Evolutionary conservation across 1,284 basidiomycete species (phyloP).

Genomic region (Marasmius tenuissimus): DNA sequence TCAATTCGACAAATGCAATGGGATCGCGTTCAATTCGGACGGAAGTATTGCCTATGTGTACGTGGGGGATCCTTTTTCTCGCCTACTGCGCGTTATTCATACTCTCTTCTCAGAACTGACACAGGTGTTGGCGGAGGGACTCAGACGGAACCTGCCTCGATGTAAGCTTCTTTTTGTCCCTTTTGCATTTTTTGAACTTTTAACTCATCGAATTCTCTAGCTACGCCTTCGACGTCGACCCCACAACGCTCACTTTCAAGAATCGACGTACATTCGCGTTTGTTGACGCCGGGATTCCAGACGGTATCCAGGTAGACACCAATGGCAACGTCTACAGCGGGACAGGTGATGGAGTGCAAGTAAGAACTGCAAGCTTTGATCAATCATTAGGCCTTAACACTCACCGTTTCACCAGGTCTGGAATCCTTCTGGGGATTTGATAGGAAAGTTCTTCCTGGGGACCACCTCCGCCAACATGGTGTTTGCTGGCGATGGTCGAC

Average conservation of each 20-base stretch:
- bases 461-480: slow-evolving; percentile 61
- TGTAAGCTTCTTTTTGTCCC: slow-evolving; percentile 41
- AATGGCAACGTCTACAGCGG: slow-evolving; percentile 71
- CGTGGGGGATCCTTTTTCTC: slow-evolving; percentile 25
- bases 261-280: slow-evolving; percentile 77
- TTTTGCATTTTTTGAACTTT: background rate
- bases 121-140: slow-evolving; percentile 52
- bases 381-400: slow-evolving; percentile 13
- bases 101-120: slow-evolving; percentile 43
- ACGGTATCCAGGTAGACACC: slow-evolving; percentile 70
- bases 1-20: slow-evolving; percentile 62
- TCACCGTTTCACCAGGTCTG: slow-evolving; percentile 48
- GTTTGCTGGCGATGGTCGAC: slow-evolving; percentile 62
- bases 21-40: slow-evolving; percentile 68
- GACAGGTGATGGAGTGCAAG: slow-evolving; percentile 64
- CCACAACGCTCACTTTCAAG: slow-evolving; percentile 50
- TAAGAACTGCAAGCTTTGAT: background rate
- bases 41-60: slow-evolving; percentile 69
- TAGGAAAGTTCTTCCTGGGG: slow-evolving; percentile 76
- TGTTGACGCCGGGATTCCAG: slow-evolving; percentile 64
- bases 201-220: slow-evolving; percentile 31
- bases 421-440: slow-evolving; percentile 57
- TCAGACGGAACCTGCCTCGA: slow-evolving; percentile 64
- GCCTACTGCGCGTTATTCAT: background rate
- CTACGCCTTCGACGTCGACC: slow-evolving; percentile 73